phyloP scores from a whole-genome alignment of 108 stramenopile genomes.

The Skeletonema marinoi region DNA sequence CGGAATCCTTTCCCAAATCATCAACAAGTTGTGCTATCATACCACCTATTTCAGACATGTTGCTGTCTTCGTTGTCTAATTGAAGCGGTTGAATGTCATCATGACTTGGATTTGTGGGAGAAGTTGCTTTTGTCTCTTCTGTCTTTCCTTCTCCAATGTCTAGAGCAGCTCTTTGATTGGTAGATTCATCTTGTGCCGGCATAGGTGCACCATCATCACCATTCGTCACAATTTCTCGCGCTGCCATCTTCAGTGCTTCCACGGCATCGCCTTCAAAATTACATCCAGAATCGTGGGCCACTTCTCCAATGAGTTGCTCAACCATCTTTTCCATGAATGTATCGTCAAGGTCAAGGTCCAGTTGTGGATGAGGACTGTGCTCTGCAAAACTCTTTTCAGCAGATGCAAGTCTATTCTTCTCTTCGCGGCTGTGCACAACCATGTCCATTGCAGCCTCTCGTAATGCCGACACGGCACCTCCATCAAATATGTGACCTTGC shows the following conservation, averaged over 20 bases:
- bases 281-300: constrained; percentile 5
- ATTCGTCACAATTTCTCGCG: neutral
- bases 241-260: constrained; percentile 19
- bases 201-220: neutral
- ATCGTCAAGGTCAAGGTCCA: neutral
- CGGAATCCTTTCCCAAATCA: neutral
- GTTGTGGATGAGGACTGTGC: neutral
- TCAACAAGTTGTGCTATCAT: neutral
- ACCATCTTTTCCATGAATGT: neutral
- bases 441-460: constrained; percentile 26
- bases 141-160: neutral
- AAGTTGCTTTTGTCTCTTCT: neutral
- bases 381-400: neutral
- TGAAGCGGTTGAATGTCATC: neutral
- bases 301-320: constrained; percentile 14
- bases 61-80: neutral
- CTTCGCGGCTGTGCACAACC: neutral
- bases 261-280: constrained; percentile 13
- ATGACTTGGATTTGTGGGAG: neutral
- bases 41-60: neutral
- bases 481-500: constrained; percentile 18
- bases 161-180: neutral
- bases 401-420: neutral
- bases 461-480: constrained; percentile 12
- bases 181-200: neutral